Conservation (phyloP, 129 eudicot genomes). For the Glebionis coronaria region DNA sequence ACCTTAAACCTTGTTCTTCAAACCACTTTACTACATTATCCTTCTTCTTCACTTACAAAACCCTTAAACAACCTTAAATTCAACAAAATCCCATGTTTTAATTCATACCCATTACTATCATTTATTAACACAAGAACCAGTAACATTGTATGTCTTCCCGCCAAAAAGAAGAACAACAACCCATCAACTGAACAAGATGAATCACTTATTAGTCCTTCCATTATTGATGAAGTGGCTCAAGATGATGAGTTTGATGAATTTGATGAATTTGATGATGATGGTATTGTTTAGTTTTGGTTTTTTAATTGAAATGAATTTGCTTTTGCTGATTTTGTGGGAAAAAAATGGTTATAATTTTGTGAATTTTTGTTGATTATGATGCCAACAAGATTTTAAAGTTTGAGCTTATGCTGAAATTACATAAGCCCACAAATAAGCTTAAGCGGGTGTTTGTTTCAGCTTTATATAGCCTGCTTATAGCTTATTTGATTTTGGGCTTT, state of each 20-base stretch:
- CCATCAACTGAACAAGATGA: slow-evolving; percentile 24
- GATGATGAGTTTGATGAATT: slow-evolving; percentile 40
- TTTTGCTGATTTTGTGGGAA: neutral
- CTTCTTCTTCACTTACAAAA: neutral
- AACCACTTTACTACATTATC: neutral
- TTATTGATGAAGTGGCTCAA: slow-evolving; percentile 42
- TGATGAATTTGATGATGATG: slow-evolving; percentile 35
- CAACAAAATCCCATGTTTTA: slow-evolving; percentile 23
- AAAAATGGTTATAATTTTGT: no score
- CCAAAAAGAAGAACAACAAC: slow-evolving; percentile 53
- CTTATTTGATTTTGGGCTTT: no score
- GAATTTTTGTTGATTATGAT: no score
- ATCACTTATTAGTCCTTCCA: slow-evolving; percentile 47
- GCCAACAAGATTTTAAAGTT: no score
- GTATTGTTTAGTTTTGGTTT: neutral
- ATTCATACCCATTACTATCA: slow-evolving; percentile 16
- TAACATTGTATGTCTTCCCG: slow-evolving; percentile 23
- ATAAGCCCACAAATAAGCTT: no score
- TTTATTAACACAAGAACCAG: slow-evolving; percentile 17
- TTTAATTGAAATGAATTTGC: neutral
- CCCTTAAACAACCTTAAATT: neutral
- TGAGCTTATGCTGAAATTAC: no score
- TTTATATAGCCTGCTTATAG: no score
- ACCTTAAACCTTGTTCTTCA: slow-evolving; percentile 10
- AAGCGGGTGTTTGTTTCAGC: no score